Evolutionary conservation across 2,329 filamentous ascomycete species (phyloP).

Genomic region (Neophaeococcomyces mojaviensis): DNA sequence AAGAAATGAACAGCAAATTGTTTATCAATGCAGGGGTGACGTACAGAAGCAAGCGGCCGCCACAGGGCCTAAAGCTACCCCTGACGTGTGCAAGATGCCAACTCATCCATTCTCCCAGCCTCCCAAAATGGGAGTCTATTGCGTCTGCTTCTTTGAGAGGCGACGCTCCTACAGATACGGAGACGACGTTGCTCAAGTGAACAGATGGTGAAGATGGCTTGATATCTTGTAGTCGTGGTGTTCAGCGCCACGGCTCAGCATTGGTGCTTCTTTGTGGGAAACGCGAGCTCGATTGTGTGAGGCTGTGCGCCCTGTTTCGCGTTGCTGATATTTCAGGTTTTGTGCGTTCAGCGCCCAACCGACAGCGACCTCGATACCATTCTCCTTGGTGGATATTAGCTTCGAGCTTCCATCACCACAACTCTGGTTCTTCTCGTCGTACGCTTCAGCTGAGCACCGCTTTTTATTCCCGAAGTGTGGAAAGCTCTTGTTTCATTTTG

Average conservation of each 20-base stretch:
- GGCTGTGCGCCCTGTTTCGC: conserved; percentile 7
- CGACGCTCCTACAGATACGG: background rate
- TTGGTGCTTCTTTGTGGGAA: background rate
- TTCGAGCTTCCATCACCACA: background rate
- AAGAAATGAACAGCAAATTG: background rate
- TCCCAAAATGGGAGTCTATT: background rate
- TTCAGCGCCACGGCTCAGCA: background rate
- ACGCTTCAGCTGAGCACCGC: background rate
- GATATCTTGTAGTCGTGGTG: background rate
- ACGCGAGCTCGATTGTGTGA: background rate
- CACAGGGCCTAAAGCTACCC: background rate
- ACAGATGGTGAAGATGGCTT: background rate
- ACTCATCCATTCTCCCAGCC: background rate
- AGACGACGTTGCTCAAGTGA: background rate
- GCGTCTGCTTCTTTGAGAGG: no score
- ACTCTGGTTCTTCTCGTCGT: background rate
- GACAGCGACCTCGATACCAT: background rate
- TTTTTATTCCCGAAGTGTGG: no score
- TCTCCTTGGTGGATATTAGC: background rate
- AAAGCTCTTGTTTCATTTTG: no score
- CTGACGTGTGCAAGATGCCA: conserved; percentile 2
- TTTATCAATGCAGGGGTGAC: conserved; percentile 1
- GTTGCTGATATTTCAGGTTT: background rate
- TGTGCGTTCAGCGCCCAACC: conserved; percentile 1
- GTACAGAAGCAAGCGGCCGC: background rate